Conservation (phyloP, 2,329 filamentous ascomycete species). For the Pyrenochaeta sp. region DNA sequence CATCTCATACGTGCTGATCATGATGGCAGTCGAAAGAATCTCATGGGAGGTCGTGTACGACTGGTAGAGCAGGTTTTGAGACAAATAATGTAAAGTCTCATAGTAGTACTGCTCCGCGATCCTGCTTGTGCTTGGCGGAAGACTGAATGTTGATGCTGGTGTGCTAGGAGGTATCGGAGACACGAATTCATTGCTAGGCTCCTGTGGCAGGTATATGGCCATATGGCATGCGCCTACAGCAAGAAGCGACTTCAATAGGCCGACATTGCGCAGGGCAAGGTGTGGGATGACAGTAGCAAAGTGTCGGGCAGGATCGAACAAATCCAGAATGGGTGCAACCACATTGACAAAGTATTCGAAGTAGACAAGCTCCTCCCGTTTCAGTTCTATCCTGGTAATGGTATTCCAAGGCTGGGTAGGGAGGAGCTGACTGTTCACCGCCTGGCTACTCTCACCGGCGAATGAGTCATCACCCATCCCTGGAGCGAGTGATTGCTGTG, state of each 20-base stretch:
- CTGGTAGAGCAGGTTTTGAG: slow-evolving; percentile 65
- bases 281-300: slow-evolving; percentile 44
- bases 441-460: slow-evolving; percentile 5
- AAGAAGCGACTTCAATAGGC: slow-evolving; percentile 65
- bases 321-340: slow-evolving; percentile 52
- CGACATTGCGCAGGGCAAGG: slow-evolving; percentile 61
- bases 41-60: slow-evolving; percentile 67
- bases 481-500: slow-evolving; percentile 38
- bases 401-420: slow-evolving; percentile 35
- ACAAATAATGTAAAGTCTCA: slow-evolving; percentile 68
- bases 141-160: slow-evolving; percentile 18
- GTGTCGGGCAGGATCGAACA: slow-evolving; percentile 54
- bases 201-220: slow-evolving; percentile 47
- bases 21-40: slow-evolving; percentile 65
- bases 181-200: slow-evolving; percentile 27
- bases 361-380: slow-evolving; percentile 47
- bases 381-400: slow-evolving; percentile 33
- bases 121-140: slow-evolving; percentile 40
- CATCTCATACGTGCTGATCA: slow-evolving; percentile 72
- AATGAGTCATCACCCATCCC: slow-evolving; percentile 15
- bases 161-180: slow-evolving; percentile 34
- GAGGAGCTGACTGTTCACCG: slow-evolving; percentile 9
- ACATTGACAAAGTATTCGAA: slow-evolving; percentile 51
- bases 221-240: slow-evolving; percentile 63
- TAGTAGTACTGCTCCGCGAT: slow-evolving; percentile 64